Evolutionary conservation across 169 alveolate species (phyloP).

Genomic region (Plasmodium coatneyi): DNA sequence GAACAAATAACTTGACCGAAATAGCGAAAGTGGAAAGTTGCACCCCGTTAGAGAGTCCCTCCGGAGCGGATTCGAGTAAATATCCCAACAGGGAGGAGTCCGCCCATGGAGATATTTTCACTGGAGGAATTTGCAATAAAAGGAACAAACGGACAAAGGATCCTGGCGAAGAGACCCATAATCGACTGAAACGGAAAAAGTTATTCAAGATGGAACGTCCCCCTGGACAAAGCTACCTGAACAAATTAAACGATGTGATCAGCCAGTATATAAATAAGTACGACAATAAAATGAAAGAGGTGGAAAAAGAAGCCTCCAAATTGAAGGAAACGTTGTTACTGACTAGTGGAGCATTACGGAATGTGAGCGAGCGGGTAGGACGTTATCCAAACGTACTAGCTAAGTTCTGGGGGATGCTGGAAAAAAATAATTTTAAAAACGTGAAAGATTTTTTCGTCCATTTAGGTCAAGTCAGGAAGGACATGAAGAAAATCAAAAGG

Average conservation of each 20-base stretch:
- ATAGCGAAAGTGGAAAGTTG: background rate
- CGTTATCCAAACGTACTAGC: background rate
- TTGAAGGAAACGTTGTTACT: background rate
- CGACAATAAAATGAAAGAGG: background rate
- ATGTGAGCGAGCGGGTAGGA: background rate
- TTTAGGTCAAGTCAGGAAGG: background rate
- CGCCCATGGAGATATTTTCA: background rate
- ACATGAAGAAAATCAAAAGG: conserved; percentile 10
- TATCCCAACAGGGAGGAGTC: background rate
- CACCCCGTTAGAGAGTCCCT: background rate
- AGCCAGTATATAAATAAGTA: background rate
- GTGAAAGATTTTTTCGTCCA: background rate
- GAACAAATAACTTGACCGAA: background rate
- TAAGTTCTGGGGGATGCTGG: conserved; percentile 10
- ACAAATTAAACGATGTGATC: background rate
- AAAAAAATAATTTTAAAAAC: background rate
- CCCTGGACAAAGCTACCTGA: background rate
- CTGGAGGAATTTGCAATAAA: background rate
- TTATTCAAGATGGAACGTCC: background rate
- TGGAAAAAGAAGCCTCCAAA: background rate
- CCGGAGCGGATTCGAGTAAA: background rate
- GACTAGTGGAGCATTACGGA: background rate
- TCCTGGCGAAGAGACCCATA: background rate
- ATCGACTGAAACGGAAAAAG: background rate
- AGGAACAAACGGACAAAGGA: background rate